Evolutionary conservation across 345 rosid genomes (phyloP).

Genomic region (Ceriops zippeliana): DNA sequence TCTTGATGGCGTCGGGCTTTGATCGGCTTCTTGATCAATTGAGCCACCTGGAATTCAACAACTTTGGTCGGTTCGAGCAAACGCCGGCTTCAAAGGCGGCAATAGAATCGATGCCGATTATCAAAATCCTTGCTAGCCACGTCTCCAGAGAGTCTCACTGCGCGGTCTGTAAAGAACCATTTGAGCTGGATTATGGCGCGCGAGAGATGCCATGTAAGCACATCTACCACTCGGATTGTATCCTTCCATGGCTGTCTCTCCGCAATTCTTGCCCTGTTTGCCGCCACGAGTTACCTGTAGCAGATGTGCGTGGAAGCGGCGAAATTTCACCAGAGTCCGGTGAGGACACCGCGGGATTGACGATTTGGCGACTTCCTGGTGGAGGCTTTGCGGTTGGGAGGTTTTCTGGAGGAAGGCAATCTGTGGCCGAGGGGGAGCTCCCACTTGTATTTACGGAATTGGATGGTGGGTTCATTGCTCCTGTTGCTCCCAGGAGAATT

Average conservation of each 20-base stretch:
- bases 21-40: conserved; percentile 63
- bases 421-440: conserved; percentile 39
- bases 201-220: conserved; percentile 67
- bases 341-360: conserved; percentile 41
- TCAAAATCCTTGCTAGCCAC: conserved; percentile 35
- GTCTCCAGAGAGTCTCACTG: conserved; percentile 41
- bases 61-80: conserved; percentile 40
- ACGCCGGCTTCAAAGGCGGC: conserved; percentile 60
- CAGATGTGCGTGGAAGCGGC: conserved; percentile 12
- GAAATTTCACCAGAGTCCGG: conserved; percentile 12
- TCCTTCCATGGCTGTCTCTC: conserved; percentile 51
- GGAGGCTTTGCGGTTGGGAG: conserved; percentile 63
- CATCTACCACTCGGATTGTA: conserved; percentile 53
- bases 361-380: conserved; percentile 58
- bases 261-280: conserved; percentile 62
- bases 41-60: conserved; percentile 46
- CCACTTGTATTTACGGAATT: conserved; percentile 55
- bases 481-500: conserved; percentile 32
- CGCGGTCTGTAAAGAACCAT: conserved; percentile 54
- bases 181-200: conserved; percentile 44
- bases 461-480: conserved; percentile 45
- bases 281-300: conserved; percentile 46
- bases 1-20: conserved; percentile 73
- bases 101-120: conserved; percentile 54
- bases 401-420: conserved; percentile 43